Conservation (phyloP, 805 yeast species). For the Spathaspora arborariae region DNA sequence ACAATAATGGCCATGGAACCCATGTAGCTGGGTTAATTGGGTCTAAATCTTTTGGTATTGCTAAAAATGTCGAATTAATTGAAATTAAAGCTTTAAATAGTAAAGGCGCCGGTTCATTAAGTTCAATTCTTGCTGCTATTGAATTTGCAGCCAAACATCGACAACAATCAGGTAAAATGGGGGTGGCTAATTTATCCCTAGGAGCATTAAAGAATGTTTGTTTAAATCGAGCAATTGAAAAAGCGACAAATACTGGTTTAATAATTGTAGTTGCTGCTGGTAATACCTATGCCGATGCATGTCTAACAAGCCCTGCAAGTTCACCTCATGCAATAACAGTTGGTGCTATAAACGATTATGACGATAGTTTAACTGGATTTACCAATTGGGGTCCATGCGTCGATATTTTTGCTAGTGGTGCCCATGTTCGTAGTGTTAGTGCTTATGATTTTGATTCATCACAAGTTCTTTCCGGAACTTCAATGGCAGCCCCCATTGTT, state of each 20-base stretch:
- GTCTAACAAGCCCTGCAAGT: slow-evolving; percentile 83
- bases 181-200: slow-evolving; percentile 76
- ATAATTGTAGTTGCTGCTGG: slow-evolving; percentile 85
- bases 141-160: slow-evolving; percentile 67
- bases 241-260: slow-evolving; percentile 70
- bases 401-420: slow-evolving; percentile 82
- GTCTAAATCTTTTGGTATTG: slow-evolving; percentile 48
- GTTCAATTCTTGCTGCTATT: slow-evolving; percentile 61
- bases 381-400: slow-evolving; percentile 96
- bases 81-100: slow-evolving; percentile 73
- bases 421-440: slow-evolving; percentile 48
- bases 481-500: slow-evolving; percentile 79
- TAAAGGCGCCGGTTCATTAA: slow-evolving; percentile 67
- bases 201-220: slow-evolving; percentile 70
- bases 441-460: slow-evolving; percentile 15
- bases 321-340: slow-evolving; percentile 70
- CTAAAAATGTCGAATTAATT: slow-evolving; percentile 52
- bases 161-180: slow-evolving; percentile 25
- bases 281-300: slow-evolving; percentile 73
- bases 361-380: slow-evolving; percentile 68
- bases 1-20: slow-evolving; percentile 54
- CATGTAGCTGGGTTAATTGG: slow-evolving; percentile 55
- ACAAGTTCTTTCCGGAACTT: slow-evolving; percentile 60
- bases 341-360: slow-evolving; percentile 80
- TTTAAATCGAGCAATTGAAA: slow-evolving; percentile 70